Conservation (phyloP, 2,329 filamentous ascomycete species). For the Fusarium sp. region DNA sequence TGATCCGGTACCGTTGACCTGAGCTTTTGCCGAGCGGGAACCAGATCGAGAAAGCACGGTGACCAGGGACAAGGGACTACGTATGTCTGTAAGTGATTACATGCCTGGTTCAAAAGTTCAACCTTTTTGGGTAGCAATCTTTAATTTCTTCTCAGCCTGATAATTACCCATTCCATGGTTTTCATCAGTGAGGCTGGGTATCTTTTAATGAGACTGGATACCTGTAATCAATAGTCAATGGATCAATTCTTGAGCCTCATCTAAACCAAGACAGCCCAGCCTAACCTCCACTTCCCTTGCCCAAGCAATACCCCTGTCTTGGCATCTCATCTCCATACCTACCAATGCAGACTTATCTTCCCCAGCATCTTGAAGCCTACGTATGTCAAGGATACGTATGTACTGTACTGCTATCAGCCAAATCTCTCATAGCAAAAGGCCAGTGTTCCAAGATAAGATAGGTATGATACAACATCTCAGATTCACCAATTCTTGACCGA, state of each 20-base stretch:
- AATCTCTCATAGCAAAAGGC: background rate
- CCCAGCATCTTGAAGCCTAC: conserved; percentile 2
- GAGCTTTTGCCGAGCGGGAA: conserved; percentile 31
- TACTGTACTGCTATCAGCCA: background rate
- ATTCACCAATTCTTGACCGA: conserved; percentile 9
- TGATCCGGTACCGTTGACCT: conserved; percentile 14
- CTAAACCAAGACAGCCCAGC: background rate
- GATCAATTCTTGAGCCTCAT: background rate
- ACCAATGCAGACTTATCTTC: conserved; percentile 10
- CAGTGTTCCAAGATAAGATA: background rate
- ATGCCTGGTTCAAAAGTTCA: background rate
- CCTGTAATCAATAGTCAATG: background rate
- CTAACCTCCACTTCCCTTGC: conserved; percentile 1
- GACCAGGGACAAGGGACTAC: background rate
- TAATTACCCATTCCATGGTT: background rate
- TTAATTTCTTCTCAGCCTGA: background rate
- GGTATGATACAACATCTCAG: conserved; percentile 1
- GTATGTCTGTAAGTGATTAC: background rate
- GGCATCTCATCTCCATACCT: background rate
- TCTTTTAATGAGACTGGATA: background rate
- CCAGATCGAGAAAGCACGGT: conserved; percentile 4
- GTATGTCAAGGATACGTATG: background rate
- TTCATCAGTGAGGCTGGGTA: background rate
- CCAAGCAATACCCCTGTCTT: background rate
- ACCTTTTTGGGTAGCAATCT: background rate